Conservation (phyloP, 2,329 filamentous ascomycete species). For the Exophiala dermatitidis region DNA sequence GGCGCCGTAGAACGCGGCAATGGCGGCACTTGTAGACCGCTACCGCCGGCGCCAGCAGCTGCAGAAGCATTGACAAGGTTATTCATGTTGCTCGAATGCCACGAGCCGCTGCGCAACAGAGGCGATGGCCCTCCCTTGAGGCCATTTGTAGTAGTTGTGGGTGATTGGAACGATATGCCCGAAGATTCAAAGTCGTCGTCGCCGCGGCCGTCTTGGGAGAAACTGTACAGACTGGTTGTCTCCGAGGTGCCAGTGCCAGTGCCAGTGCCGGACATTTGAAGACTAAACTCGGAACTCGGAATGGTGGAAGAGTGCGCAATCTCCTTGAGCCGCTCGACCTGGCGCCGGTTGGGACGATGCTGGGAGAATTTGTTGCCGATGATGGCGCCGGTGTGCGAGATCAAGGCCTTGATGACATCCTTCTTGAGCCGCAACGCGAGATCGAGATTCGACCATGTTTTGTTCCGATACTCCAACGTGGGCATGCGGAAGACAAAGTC, state of each 20-base stretch:
- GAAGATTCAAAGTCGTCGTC: conserved; percentile 23
- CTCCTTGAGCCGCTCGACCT: conserved; percentile 72
- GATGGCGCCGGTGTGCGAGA: conserved; percentile 91
- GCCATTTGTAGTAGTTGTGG: conserved; percentile 7
- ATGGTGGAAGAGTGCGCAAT: conserved; percentile 69
- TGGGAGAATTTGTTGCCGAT: conserved; percentile 95
- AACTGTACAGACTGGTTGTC: conserved; percentile 25
- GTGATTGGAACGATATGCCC: conserved; percentile 23
- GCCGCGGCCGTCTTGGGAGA: conserved; percentile 17
- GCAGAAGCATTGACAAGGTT: too few relatives aligned
- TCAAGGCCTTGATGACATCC: conserved; percentile 85
- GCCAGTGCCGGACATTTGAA: conserved; percentile 20
- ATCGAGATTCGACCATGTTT: conserved; percentile 97
- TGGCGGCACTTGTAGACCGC: too few relatives aligned
- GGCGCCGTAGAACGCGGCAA: too few relatives aligned
- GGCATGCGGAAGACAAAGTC: conserved; percentile 96
- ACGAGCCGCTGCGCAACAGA: conserved; percentile 14
- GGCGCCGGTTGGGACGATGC: conserved; percentile 72
- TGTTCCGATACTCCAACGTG: conserved; percentile 91
- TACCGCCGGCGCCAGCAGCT: too few relatives aligned
- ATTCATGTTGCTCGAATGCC: conserved; percentile 11
- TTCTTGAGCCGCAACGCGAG: conserved; percentile 88
- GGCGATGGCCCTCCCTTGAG: conserved; percentile 14
- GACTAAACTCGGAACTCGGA: conserved; percentile 34
- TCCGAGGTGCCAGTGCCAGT: conserved; percentile 14